Base-by-base conservation (phyloP, 345 rosid species). In the Aethionema arabicum region DNA sequence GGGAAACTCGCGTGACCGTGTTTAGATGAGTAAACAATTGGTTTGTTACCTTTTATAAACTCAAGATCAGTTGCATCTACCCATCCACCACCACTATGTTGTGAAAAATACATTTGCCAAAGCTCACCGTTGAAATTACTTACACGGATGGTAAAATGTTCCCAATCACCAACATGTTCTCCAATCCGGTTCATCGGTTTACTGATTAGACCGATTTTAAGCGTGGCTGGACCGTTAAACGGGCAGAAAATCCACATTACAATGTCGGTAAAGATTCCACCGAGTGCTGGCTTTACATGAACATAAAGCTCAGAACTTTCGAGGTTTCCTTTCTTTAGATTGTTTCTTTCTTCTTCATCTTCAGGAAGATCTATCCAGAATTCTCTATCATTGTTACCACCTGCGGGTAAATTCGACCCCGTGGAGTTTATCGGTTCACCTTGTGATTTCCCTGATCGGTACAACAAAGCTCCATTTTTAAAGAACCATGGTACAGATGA, bases 31-130 rank as follows among this genome's bases (percentile, higher is more conserved):
- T 85, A 91, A 27, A 91, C 91, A 31, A 82, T 68, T 3, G 90
- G 74, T 48, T 65, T 88, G 51, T 85, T 91, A 12, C 78, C 65
- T 63, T 70, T 50, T 0, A 83, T 81, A 69, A 73, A 91, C 78
- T 91, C 98, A 70, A 91, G 63, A 14, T 81, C 75, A 1, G 67
- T 76, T 11, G 82, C 88, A 58, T 88, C 79, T 47, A 80, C 63
- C 98, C 98, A 91, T 39, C 76, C 76, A n/a, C 98, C 98, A 2
- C 96, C 96, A 7, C 96, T 86, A 57, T 91, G 98, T 76, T 88
- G 79, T 3, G 98, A 91, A 81, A 78, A 91, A 76, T 71, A 91
- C 52, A 77, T 76, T 45, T 84, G 74, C 63, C 83, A 70, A 4
- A 91, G 80, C 74, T 91, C 86, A 12, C 96, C 96, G 0, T 72